Base-by-base conservation (phyloP, 768 basidiomycete species). In the Amanita jacksonii region DNA sequence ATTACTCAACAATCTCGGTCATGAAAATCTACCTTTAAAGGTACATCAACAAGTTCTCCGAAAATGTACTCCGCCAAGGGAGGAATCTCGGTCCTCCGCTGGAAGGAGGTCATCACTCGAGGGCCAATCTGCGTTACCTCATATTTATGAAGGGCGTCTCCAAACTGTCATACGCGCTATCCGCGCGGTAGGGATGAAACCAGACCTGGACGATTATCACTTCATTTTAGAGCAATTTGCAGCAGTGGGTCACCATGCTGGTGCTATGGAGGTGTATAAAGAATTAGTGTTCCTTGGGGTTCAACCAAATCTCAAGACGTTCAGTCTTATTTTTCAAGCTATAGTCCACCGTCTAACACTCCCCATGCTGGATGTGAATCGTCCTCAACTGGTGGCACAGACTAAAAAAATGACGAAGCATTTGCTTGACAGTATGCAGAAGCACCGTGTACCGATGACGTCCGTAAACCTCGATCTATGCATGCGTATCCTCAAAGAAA, bases 201-300 rank as follows among this genome's bases (percentile, higher is more conserved):
- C 74, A 16, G 45, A 72, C 61, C 46, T 81, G 41, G 74, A 77
- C 2, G 88, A 90, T 58, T 90, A 83, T 58, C 72, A 88, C 57
- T 80, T 79, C 54, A 63, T 91, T 47, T 58, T 91, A 40, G 70
- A 74, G 49, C 83, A 86, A 48, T 86, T 86, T 48, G 81, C 85
- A 25, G 76, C 79, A 0, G 76, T 77, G 3, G 88, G 86, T n/a
- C 73, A 89, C 53, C 66, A 76, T 51, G 54, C 65, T 16, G 84
- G 81, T 8, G 69, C 72, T 20, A 65, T 74, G 57, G 58, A 72
- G 28, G 74, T 88, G 9, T 77, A 84, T 54, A 60, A 68, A 34
- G 84, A 87, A 52, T 58, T 90, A 47, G 55, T 57, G 31, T 51
- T 57, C 19, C 44, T 62, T 4, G 74, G 72, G 31, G 48, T 77